Percentiles rank a stretch among this genome's conserved stretches.
Evolutionary conservation across 768 basidiomycete genomes (phyloP).

Genomic region (Russula sp.): DNA sequence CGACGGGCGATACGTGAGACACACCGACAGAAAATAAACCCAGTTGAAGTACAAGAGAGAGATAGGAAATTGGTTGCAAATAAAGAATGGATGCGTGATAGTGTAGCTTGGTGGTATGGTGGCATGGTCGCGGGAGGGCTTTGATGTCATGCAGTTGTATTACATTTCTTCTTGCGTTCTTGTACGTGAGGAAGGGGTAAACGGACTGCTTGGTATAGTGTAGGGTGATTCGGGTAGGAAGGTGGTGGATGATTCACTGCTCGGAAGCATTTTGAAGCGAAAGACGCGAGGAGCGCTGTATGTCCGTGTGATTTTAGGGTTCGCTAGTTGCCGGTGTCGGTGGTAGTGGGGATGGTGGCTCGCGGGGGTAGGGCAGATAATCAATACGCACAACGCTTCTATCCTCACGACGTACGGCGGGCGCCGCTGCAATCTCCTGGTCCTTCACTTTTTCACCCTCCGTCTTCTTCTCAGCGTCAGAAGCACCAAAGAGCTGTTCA

Average conservation of each 20-base stretch:
- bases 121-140: not conserved
- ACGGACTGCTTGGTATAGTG: not conserved
- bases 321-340: not conserved
- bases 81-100: not conserved
- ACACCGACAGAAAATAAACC: not conserved
- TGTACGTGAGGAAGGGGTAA: not conserved
- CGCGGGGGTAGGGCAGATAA: conserved; percentile 7
- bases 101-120: not conserved
- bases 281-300: not conserved
- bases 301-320: conserved; percentile 3
- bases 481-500: not conserved
- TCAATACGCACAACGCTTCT: conserved; percentile 24
- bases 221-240: not conserved
- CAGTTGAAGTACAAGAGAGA: not conserved
- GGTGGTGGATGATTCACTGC: not conserved
- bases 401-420: conserved; percentile 7
- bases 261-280: not conserved
- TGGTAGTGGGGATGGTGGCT: conserved; percentile 1
- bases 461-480: not conserved
- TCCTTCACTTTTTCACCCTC: not conserved
- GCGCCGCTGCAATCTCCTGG: not conserved
- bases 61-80: not conserved
- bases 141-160: not conserved
- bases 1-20: not conserved
- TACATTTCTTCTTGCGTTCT: not conserved